phyloP scores from a whole-genome alignment of 148 eudicot species.

The Gaultheria prostrata region DNA sequence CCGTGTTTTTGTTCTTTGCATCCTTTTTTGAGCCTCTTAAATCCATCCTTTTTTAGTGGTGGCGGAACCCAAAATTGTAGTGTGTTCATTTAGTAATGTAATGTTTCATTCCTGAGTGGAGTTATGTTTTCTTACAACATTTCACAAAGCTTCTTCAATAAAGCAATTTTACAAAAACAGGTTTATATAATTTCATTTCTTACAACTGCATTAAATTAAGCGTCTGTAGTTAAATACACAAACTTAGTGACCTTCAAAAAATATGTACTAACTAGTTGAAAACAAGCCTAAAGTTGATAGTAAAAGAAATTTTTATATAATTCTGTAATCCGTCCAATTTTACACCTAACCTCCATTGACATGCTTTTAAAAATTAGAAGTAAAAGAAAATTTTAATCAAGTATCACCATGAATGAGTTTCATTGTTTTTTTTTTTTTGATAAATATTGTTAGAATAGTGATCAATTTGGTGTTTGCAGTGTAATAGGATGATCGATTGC shows the following conservation, averaged over 20 bases:
- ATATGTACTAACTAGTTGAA: not conserved
- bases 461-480: too few species aligned
- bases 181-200: not conserved
- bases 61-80: not conserved
- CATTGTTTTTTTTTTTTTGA: not conserved
- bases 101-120: not conserved
- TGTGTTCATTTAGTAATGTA: not conserved
- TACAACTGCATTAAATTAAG: not conserved
- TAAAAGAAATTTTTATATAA: not conserved
- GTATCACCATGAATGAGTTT: not conserved
- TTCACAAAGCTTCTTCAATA: not conserved
- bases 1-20: not conserved
- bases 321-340: not conserved
- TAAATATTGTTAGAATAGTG: too few species aligned
- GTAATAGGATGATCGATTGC: too few species aligned
- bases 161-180: not conserved
- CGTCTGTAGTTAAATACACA: not conserved
- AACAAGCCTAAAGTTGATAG: not conserved
- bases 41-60: not conserved
- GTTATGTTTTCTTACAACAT: not conserved
- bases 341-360: not conserved
- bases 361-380: not conserved
- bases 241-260: not conserved
- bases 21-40: not conserved
- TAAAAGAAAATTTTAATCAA: not conserved